These are phyloP conservation scores for Mycena vulgaris DNA, from an alignment of 768 basidiomycete species.

Conservation along the genomic window DNA sequence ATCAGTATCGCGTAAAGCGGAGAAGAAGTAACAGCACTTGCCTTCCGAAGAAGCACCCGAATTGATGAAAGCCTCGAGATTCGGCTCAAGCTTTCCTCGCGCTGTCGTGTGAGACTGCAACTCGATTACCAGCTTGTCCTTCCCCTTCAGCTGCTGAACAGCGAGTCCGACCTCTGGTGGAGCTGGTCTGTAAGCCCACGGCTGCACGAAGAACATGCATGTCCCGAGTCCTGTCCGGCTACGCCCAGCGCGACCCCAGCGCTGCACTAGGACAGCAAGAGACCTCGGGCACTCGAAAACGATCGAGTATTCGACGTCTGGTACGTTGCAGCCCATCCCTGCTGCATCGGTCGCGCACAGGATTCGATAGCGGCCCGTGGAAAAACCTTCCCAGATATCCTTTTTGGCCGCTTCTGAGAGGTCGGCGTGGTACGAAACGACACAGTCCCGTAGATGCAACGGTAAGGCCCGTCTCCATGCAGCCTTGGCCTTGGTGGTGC, in stretches of 20 bases:
- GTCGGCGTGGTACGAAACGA: conserved; percentile 40
- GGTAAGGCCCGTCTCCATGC: conserved; percentile 38
- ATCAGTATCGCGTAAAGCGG: too few species aligned
- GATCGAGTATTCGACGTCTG: conserved; percentile 42
- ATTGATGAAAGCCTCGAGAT: conserved; percentile 34
- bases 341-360: conserved; percentile 50
- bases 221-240: neutral
- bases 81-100: conserved; percentile 26
- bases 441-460: conserved; percentile 33
- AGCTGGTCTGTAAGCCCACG: conserved; percentile 33
- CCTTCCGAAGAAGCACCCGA: conserved; percentile 1
- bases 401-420: conserved; percentile 41
- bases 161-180: neutral
- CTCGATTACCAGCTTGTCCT: neutral
- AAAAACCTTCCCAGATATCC: conserved; percentile 38
- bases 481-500: conserved; percentile 12
- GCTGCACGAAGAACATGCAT: conserved; percentile 34
- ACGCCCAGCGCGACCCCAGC: conserved; percentile 38
- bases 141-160: too few species aligned
- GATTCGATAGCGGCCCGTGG: conserved; percentile 37
- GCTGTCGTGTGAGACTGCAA: neutral
- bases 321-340: conserved; percentile 50
- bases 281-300: conserved; percentile 44
- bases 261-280: conserved; percentile 35
- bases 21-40: neutral